Conservation (phyloP, 2,329 filamentous ascomycete species). For the Cercospora citrullina region DNA sequence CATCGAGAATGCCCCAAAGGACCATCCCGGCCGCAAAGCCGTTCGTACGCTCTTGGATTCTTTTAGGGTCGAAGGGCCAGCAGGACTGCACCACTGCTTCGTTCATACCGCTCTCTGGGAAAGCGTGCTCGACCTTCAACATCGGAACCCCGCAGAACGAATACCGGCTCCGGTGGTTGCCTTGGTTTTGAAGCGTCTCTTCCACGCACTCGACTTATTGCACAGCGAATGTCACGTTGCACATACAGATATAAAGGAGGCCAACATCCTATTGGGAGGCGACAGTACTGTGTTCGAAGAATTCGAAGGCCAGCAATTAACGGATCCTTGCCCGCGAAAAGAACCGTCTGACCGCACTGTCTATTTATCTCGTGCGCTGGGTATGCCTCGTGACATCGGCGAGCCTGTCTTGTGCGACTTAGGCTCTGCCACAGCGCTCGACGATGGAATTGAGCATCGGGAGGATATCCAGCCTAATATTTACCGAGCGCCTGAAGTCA, state of each 20-base stretch:
- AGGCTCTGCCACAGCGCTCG: neutral
- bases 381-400: constrained; percentile 17
- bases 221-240: neutral
- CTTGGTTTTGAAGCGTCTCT: neutral
- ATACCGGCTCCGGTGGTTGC: neutral
- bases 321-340: neutral
- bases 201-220: neutral
- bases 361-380: constrained; percentile 24
- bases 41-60: neutral
- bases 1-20: constrained; percentile 3
- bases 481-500: constrained; percentile 17
- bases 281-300: neutral
- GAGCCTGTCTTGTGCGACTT: constrained; percentile 20
- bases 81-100: constrained; percentile 19
- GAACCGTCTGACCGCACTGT: constrained; percentile 16
- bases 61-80: neutral
- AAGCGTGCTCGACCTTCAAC: neutral
- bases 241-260: neutral
- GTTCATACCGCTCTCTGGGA: constrained; percentile 12
- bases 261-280: neutral
- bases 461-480: constrained; percentile 17
- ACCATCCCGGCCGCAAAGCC: neutral
- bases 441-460: constrained; percentile 1
- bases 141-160: neutral
- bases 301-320: neutral